Evolutionary conservation across 2,329 filamentous ascomycete genomes (phyloP).

Genomic region (Aspergillus phoenicis): DNA sequence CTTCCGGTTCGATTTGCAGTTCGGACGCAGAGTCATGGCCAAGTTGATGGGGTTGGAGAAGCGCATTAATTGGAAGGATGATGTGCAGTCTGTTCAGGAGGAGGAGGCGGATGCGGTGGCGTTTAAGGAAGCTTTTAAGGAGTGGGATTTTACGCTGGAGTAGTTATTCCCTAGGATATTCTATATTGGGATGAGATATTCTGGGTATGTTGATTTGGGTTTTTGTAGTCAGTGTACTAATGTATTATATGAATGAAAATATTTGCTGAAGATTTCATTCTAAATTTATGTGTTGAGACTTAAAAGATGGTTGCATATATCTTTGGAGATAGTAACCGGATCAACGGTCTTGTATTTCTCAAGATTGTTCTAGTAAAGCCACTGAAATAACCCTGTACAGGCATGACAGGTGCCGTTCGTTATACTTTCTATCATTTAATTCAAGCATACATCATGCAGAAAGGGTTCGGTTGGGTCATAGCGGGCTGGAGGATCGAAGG

Average conservation of each 20-base stretch:
- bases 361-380: neutral
- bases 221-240: too few species aligned
- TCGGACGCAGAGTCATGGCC: conserved; percentile 81
- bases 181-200: too few species aligned
- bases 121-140: conserved; percentile 80
- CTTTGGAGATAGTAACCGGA: neutral
- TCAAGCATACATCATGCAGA: conserved; percentile 6
- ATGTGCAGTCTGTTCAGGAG: conserved; percentile 73
- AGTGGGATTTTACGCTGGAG: conserved; percentile 77
- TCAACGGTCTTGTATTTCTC: neutral
- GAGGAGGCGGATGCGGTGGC: conserved; percentile 75
- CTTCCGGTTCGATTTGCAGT: conserved; percentile 85
- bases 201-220: too few species aligned
- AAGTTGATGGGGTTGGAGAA: conserved; percentile 81
- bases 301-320: too few species aligned
- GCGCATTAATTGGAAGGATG: conserved; percentile 83
- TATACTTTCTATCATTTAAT: neutral
- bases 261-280: too few species aligned
- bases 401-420: neutral
- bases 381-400: neutral
- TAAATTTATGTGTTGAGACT: too few species aligned
- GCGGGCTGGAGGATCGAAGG: neutral
- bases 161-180: conserved; percentile 16
- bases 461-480: neutral
- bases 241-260: too few species aligned